Conservation (phyloP, 2,329 filamentous ascomycete species). For the Ceratocystis diversiconidia region DNA sequence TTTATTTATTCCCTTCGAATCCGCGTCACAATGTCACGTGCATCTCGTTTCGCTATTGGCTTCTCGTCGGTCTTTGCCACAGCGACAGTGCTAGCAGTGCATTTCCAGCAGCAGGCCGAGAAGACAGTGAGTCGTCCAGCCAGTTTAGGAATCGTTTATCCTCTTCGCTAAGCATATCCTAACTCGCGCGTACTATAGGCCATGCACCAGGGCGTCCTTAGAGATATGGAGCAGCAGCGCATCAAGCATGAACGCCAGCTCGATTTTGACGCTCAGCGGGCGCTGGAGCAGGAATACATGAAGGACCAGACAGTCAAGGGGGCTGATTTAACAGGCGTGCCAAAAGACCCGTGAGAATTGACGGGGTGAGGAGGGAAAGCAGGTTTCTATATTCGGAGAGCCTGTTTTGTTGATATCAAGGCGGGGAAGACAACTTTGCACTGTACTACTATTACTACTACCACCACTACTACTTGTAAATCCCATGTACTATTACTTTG, state of each 20-base stretch:
- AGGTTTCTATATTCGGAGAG: neutral
- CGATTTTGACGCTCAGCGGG: conserved; percentile 85
- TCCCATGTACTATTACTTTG: neutral
- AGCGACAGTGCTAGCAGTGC: conserved; percentile 69
- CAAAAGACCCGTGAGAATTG: conserved; percentile 1
- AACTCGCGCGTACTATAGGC: conserved; percentile 40
- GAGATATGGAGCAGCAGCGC: conserved; percentile 87
- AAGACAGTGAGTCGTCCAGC: conserved; percentile 48
- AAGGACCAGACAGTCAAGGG: conserved; percentile 62
- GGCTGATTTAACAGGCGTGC: conserved; percentile 11
- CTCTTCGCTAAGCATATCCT: neutral
- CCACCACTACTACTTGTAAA: neutral
- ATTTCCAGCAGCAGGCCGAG: conserved; percentile 75
- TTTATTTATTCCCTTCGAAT: neutral
- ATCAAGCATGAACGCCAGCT: conserved; percentile 80
- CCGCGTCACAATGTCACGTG: conserved; percentile 57
- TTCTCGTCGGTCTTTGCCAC: conserved; percentile 63
- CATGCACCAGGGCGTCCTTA: conserved; percentile 89
- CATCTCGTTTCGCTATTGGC: conserved; percentile 73
- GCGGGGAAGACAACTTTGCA: neutral
- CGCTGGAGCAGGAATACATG: conserved; percentile 76
- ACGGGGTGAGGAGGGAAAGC: neutral
- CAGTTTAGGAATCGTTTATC: neutral
- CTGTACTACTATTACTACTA: neutral
- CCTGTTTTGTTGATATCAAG: neutral